Base-by-base conservation (phyloP, 371 early-diverging fungal species). In the Entomophthora muscae region DNA sequence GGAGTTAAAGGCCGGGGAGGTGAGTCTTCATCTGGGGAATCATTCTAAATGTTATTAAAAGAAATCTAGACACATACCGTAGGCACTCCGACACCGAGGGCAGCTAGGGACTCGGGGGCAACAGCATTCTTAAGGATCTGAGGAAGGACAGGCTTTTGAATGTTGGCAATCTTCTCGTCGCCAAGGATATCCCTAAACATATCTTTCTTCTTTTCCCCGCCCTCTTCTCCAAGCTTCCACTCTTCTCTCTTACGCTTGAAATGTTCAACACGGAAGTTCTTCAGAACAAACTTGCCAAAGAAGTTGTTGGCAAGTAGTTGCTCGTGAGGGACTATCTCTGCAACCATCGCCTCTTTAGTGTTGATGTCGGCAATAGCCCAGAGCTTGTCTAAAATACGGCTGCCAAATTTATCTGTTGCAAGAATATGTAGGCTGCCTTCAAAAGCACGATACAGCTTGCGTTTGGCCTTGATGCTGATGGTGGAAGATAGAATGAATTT, bases 341-440 rank as follows among this genome's bases (percentile, higher is more conserved):
- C 64, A 2, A 84, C 85, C 66, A 91, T 91, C 66, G 71, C 74
- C 68, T 83, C 80, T 74, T 86, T 89, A 66, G 77, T 71, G 26
- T 79, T 77, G n/a, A 90, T 78, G 59, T 88, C 88, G 2, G 88
- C 81, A 13, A 76, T 75, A n/a, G 73, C 72, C 86, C 87, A 91
- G 66, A 81, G 79, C 61, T 80, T 80, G 62, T 91, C 92, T 5
- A 90, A 78, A 17, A 89, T 72, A 63, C 85, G 87, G 42, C 85
- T 83, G 33, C 89, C 90, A 67, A 80, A 90, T 66, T 83, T 83
- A 67, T 90, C 87, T 57, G 73, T 67, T 1, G 87, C 83, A 52
- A 89, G 66, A 3, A 71, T 69, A 32, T 77, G 78, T 66, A 78
- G 85, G 57, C 74, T 71, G 3, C 79, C 80, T 22, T 72, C 59